These are phyloP conservation scores for Litsea cubeba DNA, from an alignment of 164 flowering plant species.

Conservation along the genomic window DNA sequence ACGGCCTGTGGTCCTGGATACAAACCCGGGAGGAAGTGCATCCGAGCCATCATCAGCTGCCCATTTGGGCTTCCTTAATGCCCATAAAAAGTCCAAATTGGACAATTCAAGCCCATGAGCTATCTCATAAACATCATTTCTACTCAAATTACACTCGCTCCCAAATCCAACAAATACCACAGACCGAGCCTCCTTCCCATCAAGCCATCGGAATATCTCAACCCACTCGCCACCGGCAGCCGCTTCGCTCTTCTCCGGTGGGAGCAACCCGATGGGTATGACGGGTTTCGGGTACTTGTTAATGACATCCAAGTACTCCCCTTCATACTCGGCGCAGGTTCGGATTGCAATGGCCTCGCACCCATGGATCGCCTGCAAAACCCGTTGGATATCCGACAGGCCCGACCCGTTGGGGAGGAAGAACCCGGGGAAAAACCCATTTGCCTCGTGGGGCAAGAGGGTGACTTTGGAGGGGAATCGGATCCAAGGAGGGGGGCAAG, in stretches of 20 bases:
- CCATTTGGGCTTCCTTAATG: constrained; percentile 23
- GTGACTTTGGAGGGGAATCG: constrained; percentile 24
- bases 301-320: constrained; percentile 42
- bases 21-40: constrained; percentile 34
- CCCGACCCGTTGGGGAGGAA: constrained; percentile 16
- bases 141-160: constrained; percentile 37
- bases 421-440: background rate
- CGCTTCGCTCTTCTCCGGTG: constrained; percentile 8
- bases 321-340: constrained; percentile 48
- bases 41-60: background rate
- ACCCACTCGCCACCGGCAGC: constrained; percentile 22
- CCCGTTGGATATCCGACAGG: constrained; percentile 25
- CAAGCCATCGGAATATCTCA: constrained; percentile 36
- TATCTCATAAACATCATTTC: constrained; percentile 30
- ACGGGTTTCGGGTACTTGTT: constrained; percentile 35
- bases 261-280: constrained; percentile 50
- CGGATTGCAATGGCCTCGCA: constrained; percentile 36
- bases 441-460: constrained; percentile 15
- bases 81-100: constrained; percentile 54
- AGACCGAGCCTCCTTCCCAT: constrained; percentile 21
- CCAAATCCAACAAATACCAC: constrained; percentile 58
- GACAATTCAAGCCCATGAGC: constrained; percentile 54
- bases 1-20: constrained; percentile 19
- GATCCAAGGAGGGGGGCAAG: constrained; percentile 33
- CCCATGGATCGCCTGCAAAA: constrained; percentile 19